phyloP scores from a whole-genome alignment of 169 alveolate genomes.

The Plasmodium yoelii region DNA sequence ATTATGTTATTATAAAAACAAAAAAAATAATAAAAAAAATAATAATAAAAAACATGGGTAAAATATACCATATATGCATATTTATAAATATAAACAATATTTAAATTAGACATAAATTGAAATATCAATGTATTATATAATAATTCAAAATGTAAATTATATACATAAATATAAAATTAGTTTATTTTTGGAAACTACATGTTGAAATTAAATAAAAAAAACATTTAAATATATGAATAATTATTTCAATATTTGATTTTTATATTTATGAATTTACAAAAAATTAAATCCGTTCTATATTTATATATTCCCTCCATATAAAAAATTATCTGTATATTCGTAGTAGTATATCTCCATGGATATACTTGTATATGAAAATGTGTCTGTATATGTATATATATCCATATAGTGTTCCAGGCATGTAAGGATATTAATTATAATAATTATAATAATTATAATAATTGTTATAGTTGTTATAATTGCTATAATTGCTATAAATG shows the following conservation, averaged over 20 bases:
- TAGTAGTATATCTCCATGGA: neutral
- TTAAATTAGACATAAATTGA: neutral
- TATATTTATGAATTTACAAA: neutral
- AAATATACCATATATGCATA: neutral
- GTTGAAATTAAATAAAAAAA: neutral
- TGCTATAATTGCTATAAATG: neutral
- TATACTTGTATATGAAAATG: neutral
- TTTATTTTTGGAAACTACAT: neutral
- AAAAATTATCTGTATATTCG: too few species aligned
- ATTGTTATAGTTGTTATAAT: too few species aligned
- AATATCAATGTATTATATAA: too few species aligned
- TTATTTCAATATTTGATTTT: constrained; percentile 1
- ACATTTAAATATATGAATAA: neutral
- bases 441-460: too few species aligned
- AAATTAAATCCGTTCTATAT: neutral
- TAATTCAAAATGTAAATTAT: neutral
- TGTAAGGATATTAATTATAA: neutral
- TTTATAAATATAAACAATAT: neutral
- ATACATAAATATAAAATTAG: neutral
- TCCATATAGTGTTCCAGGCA: neutral
- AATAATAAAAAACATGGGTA: neutral
- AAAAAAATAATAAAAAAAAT: neutral
- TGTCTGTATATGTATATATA: neutral
- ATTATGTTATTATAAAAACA: neutral
- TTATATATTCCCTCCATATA: neutral